Evolutionary conservation across 805 yeast species (phyloP).

Genomic region (Spathaspora gorwiae): DNA sequence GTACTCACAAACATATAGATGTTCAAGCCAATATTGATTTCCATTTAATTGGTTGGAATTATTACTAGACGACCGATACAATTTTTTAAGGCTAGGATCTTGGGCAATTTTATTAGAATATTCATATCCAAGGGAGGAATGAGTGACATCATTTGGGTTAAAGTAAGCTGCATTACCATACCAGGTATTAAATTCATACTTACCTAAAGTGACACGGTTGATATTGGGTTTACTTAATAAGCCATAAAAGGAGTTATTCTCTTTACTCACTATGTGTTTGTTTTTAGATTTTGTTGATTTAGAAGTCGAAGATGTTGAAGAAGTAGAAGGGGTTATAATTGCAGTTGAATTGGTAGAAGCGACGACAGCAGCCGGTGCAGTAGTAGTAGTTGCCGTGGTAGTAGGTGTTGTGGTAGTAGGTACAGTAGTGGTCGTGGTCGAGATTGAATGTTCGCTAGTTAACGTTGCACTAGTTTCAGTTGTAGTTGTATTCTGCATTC

Average conservation of each 20-base stretch:
- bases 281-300: background rate
- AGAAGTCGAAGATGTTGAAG: background rate
- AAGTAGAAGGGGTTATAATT: background rate
- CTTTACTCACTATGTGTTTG: background rate
- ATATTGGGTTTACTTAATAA: slow-evolving; percentile 61
- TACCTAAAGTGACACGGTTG: slow-evolving; percentile 61
- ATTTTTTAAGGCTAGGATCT: slow-evolving; percentile 12
- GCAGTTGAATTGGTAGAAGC: background rate
- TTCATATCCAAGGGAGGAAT: slow-evolving; percentile 43
- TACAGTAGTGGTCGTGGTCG: background rate
- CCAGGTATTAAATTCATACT: slow-evolving; percentile 73
- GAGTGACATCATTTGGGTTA: slow-evolving; percentile 23
- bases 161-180: slow-evolving; percentile 83
- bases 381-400: background rate
- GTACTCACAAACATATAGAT: slow-evolving; percentile 66
- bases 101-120: slow-evolving; percentile 17
- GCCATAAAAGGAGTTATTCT: slow-evolving; percentile 49
- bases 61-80: background rate
- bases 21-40: slow-evolving; percentile 49
- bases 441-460: too few relatives aligned
- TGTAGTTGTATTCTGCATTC: background rate
- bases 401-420: background rate
- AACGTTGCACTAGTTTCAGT: background rate
- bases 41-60: background rate
- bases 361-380: background rate